Percentiles rank a stretch among this genome's conserved stretches.
phyloP scores from a whole-genome alignment of 352 stramenopile genomes.

The Phytophthora agathidicida region DNA sequence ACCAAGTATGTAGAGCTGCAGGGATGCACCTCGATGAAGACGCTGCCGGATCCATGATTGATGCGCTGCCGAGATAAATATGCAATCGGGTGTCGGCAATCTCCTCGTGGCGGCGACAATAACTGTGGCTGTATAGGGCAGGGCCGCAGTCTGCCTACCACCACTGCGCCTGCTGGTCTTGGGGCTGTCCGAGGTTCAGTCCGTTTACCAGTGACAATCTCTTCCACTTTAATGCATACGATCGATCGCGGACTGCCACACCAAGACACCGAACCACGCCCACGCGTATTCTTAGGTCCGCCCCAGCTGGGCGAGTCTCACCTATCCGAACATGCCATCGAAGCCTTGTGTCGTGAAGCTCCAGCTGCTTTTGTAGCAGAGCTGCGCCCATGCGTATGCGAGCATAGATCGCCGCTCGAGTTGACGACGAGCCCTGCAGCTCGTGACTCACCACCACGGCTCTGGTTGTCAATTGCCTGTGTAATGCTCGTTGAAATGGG shows the following conservation, averaged over 20 bases:
- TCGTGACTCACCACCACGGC: neutral
- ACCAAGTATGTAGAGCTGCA: neutral
- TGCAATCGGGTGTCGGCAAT: slow-evolving; percentile 12
- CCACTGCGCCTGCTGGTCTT: slow-evolving; percentile 15
- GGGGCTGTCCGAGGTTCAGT: slow-evolving; percentile 18
- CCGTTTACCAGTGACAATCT: slow-evolving; percentile 20
- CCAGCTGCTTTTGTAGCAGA: slow-evolving; percentile 35
- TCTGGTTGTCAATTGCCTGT: neutral
- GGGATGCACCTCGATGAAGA: slow-evolving; percentile 32
- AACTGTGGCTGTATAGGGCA: slow-evolving; percentile 17
- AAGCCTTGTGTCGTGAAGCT: no score
- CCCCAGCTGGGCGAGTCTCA: slow-evolving; percentile 16
- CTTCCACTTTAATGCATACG: slow-evolving; percentile 14
- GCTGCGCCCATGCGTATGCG: slow-evolving; percentile 19
- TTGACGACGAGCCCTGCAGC: slow-evolving; percentile 17
- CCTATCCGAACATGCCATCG: no score
- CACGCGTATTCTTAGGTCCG: slow-evolving; percentile 32
- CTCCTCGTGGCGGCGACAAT: neutral
- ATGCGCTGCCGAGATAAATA: slow-evolving; percentile 15
- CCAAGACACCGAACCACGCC: slow-evolving; percentile 21
- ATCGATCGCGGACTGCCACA: slow-evolving; percentile 14
- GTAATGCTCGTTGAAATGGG: neutral
- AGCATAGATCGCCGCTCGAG: slow-evolving; percentile 24
- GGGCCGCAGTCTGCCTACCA: no score
- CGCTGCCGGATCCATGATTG: slow-evolving; percentile 23